Conservation (phyloP, 2,329 filamentous ascomycete species). For the Aspergillus sp. region DNA sequence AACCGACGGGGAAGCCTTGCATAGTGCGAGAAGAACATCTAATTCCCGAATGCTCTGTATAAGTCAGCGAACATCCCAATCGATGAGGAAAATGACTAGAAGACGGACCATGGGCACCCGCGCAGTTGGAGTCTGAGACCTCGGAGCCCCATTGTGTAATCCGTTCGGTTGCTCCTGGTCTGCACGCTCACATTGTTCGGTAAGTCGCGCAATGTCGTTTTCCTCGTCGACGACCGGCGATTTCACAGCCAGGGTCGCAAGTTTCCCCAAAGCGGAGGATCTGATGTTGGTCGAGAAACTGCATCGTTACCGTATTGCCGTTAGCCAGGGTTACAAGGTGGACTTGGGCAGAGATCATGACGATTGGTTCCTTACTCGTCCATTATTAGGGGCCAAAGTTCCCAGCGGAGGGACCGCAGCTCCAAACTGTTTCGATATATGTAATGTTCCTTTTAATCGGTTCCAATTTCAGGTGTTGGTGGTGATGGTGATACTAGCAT, state of each 20-base stretch:
- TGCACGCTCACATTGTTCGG: conserved; percentile 21
- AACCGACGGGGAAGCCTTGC: conserved; percentile 75
- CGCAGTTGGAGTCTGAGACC: conserved; percentile 26
- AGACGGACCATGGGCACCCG: conserved; percentile 32
- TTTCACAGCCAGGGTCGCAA: conserved; percentile 36
- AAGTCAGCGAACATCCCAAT: conserved; percentile 14
- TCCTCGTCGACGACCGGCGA: conserved; percentile 19
- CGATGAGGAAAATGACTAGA: neutral
- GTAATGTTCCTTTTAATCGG: too few relatives aligned
- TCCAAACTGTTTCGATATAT: neutral
- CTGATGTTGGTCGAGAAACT: conserved; percentile 30
- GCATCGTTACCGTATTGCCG: neutral
- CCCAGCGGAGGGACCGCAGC: neutral
- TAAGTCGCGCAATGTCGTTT: conserved; percentile 30
- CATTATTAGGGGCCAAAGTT: neutral
- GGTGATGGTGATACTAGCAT: neutral
- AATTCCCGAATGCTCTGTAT: conserved; percentile 74
- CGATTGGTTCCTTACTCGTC: neutral
- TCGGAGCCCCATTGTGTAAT: conserved; percentile 29
- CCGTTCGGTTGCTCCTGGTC: conserved; percentile 17
- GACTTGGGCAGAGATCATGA: neutral
- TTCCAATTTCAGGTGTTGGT: neutral
- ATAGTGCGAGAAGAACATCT: conserved; percentile 82
- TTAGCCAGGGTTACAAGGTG: neutral
- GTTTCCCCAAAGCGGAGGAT: conserved; percentile 37